Evolutionary conservation across 164 flowering plant genomes (phyloP), one percentile per base, ranked within the genome.

Genomic region (Magnolia sinica): DNA sequence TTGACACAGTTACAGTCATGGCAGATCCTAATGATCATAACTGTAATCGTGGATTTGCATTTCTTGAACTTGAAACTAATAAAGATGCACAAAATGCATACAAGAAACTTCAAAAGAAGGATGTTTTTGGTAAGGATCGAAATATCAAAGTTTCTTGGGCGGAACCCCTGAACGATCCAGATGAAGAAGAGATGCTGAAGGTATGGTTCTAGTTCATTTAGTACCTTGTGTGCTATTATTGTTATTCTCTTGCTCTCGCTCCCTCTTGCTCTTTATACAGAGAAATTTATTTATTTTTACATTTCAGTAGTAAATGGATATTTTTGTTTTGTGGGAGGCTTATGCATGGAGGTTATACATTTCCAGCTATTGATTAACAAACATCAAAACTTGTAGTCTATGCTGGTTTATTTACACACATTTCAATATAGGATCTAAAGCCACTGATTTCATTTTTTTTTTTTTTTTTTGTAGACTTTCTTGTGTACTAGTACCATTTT

Each of bases 41-140:
- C 22, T 19, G 67, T 22, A 86, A 84, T 75, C 86, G 88, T 64
- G 88, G 88, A 8, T 86, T 80, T 79, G 88, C 88, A 65, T 86
- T 86, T 78, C 45, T 86, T 68, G 88, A 84, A 71, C 74, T 86
- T 79, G 85, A 82, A 74, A 82, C 85, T 69, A 77, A 72, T 37
- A 84, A 71, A 70, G 85, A 79, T 78, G 88, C 88, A 68, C 83
- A 82, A 29, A 73, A n/a, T 72, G 88, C 88, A 51, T 82, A 37
- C 76, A 77, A 74, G 73, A 86, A 81, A 73, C 85, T 86, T 73
- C 86, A 84, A 76, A 82, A 81, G 84, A 79, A 78, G 71, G 79
- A 79, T 76, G 73, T 45, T 50, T 81, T 84, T 77, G 85, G 82
- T 19, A 81, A 81, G 75, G 76, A 81, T 71, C 58, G 29, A 63